These are phyloP conservation scores for Daldinia sp. DNA, from an alignment of 2,329 filamentous ascomycete genomes.

Conservation along the genomic window DNA sequence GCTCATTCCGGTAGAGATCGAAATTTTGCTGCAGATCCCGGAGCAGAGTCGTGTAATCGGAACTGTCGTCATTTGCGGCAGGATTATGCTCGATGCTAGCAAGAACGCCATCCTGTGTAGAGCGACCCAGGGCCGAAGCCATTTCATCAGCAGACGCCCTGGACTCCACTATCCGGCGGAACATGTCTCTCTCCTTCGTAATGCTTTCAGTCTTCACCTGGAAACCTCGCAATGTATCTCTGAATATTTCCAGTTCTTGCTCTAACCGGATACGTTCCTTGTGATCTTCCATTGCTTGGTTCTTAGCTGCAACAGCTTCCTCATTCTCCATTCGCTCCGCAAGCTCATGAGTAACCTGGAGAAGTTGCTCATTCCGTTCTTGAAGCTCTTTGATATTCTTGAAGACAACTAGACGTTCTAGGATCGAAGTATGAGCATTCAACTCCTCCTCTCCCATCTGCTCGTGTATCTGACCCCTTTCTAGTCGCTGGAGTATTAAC, in stretches of 20 bases:
- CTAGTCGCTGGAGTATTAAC: constrained; percentile 80
- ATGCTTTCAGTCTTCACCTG: constrained; percentile 90
- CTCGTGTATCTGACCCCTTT: constrained; percentile 79
- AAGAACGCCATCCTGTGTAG: constrained; percentile 71
- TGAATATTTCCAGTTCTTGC: constrained; percentile 78
- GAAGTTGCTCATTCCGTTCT: constrained; percentile 85
- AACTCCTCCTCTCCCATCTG: constrained; percentile 79
- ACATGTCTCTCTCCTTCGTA: constrained; percentile 96
- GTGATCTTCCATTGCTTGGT: constrained; percentile 72
- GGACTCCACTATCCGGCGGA: constrained; percentile 91
- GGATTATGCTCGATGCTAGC: constrained; percentile 70
- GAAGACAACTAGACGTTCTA: constrained; percentile 89
- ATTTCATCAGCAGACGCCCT: constrained; percentile 71
- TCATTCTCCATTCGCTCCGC: constrained; percentile 92
- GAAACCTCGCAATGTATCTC: constrained; percentile 87
- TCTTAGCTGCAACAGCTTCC: constrained; percentile 77
- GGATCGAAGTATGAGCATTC: constrained; percentile 89
- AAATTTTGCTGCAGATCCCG: constrained; percentile 91
- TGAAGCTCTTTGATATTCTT: constrained; percentile 87
- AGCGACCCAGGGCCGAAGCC: constrained; percentile 77
- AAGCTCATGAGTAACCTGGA: constrained; percentile 85
- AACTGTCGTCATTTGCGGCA: constrained; percentile 64
- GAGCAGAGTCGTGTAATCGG: constrained; percentile 80
- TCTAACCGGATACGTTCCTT: constrained; percentile 80
- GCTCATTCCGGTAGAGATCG: constrained; percentile 89